phyloP scores from a whole-genome alignment of 192 early-diverging fungal genomes.

The Backusella psychrophila region DNA sequence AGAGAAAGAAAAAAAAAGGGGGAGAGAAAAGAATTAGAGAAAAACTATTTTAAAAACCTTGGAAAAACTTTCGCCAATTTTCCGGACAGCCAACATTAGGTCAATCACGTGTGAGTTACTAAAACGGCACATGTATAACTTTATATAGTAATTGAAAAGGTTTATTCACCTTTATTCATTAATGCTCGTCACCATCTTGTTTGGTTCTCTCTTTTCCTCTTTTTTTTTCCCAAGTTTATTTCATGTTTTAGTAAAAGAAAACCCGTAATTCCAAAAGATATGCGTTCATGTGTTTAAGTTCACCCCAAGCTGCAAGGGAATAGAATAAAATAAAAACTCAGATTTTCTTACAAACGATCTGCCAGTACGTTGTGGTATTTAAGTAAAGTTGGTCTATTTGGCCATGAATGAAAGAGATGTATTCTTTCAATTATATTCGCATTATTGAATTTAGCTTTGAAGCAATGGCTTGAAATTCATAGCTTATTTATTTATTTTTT shows the following conservation, averaged over 20 bases:
- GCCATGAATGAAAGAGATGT: too few relatives aligned
- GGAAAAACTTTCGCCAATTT: slow-evolving; percentile 1
- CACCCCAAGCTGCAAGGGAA: background rate
- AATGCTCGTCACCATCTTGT: background rate
- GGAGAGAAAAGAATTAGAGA: background rate
- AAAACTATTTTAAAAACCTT: background rate
- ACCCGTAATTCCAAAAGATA: background rate
- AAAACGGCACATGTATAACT: background rate
- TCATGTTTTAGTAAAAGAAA: background rate
- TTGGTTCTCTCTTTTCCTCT: background rate
- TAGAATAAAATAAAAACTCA: slow-evolving; percentile 1
- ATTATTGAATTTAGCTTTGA: too few relatives aligned
- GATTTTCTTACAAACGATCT: background rate
- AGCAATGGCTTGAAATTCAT: too few relatives aligned
- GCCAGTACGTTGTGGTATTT: background rate
- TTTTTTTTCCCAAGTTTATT: background rate
- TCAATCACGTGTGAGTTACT: background rate
- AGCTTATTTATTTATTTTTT: too few relatives aligned
- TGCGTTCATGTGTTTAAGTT: background rate
- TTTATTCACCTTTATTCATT: background rate
- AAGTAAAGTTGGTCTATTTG: too few relatives aligned
- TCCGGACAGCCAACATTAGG: background rate
- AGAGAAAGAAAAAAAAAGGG: background rate
- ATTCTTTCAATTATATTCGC: too few relatives aligned
- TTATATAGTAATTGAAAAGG: background rate